Base-by-base conservation (phyloP, 345 rosid genomes). In the Populus pruinosa region DNA sequence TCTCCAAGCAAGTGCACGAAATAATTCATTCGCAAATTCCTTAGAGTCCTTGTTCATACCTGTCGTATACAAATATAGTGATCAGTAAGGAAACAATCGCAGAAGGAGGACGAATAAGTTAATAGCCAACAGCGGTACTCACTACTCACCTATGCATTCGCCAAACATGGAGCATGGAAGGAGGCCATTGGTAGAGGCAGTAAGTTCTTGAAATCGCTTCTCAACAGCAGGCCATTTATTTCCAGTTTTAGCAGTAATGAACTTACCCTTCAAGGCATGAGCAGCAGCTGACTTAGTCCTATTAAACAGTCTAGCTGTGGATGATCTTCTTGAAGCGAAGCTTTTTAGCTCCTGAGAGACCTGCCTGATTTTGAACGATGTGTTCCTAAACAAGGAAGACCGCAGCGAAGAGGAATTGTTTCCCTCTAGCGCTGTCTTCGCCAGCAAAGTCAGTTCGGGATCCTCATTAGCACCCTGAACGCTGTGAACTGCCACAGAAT, bases 21-120 rank as follows among this genome's bases (percentile, higher is more conserved):
- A 93, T 70, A 94, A 85, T 83, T 88, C 97, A 9, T 84, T 89
- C 0, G 97, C 98, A 31, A 94, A 94, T 66, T 91, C 98, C 82
- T 92, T 90, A 0, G 98, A 94, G 29, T 94, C 93, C 76, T 85
- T 89, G 80, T 90, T 92, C 96, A 92, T 92, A 13, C 97, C 98
- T 92, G 79, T 20, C 23, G 8, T 39, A 8, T 49, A 38, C 8
- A 25, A 1, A 43, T 25, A 6, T 31, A 39, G 31, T 35, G 29
- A 20, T 13, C 21, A 33, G 75, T 4, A 14, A 5, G 0, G 8
- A 39, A 7, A 7, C 14, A 33, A 11, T 17, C 29, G 13, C 9
- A 8, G 21, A 18, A 5, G 29, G 5, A 9, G 64, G 65, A 11
- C 6, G 39, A 44, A 14, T 35, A 44, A 18, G 38, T 18, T 6